These are phyloP conservation scores for Collybiopsis confluens DNA, from an alignment of 768 basidiomycete species.

Conservation along the genomic window DNA sequence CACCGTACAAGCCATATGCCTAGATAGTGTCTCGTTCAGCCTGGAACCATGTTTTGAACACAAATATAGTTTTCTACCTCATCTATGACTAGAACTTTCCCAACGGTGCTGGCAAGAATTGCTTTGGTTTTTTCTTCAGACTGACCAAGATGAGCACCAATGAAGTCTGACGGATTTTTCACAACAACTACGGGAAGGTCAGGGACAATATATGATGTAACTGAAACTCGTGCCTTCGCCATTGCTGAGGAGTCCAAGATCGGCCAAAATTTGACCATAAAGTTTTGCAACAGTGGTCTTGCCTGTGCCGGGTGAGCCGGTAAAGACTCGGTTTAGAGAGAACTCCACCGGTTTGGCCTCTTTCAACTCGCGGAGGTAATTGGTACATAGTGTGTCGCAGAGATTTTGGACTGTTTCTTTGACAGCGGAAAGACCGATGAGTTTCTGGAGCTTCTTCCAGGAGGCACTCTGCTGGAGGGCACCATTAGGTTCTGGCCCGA, in stretches of 20 bases:
- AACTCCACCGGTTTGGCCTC: constrained; percentile 36
- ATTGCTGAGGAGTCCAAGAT: constrained; percentile 59
- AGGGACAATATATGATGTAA: not conserved
- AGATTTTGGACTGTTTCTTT: constrained; percentile 33
- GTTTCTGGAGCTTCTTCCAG: constrained; percentile 31
- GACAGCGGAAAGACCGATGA: constrained; percentile 33
- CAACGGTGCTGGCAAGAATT: constrained; percentile 40
- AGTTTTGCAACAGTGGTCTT: constrained; percentile 68
- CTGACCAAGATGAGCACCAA: constrained; percentile 52
- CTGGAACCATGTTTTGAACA: not conserved
- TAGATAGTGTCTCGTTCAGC: constrained; percentile 11
- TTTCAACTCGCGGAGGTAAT: constrained; percentile 37
- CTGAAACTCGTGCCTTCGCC: constrained; percentile 52
- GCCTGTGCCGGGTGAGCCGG: constrained; percentile 68
- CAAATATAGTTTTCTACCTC: constrained; percentile 22
- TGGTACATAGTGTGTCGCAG: constrained; percentile 29
- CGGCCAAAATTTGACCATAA: constrained; percentile 60
- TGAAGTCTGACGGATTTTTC: constrained; percentile 68
- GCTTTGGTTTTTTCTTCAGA: constrained; percentile 64
- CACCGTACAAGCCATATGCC: constrained; percentile 40
- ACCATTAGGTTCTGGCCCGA: constrained; percentile 39
- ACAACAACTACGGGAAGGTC: constrained; percentile 41
- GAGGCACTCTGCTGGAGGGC: constrained; percentile 27
- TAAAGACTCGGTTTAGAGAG: constrained; percentile 49
- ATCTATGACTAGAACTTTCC: constrained; percentile 44